Evolutionary conservation across 208 protist genomes (phyloP), one percentile per base, ranked within the genome.

Genomic region (Naegleria gruberi): DNA sequence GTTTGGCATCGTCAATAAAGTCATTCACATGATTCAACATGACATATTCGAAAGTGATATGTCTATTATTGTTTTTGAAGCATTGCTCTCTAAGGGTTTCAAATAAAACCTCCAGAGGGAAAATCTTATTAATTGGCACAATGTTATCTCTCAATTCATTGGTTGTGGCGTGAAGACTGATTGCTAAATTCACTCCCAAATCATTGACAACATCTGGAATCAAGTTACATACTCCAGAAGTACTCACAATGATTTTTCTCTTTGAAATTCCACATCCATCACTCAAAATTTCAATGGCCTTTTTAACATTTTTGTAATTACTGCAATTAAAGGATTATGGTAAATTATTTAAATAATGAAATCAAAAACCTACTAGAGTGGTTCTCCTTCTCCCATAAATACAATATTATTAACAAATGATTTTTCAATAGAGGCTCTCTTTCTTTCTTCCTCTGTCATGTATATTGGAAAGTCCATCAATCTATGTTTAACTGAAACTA

Each of bases 21-120:
- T 88, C 84, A 88, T 88, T 88, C n/a, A 88, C 84, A 73, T 65
- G 4, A 42, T 65, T 12, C 45, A 88, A 65, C 84, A 88, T 88
- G 7, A 88, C 84, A 65, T 88, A 88, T 30, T 88, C 84, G 41
- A 88, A 88, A 40, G 84, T 88, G 65, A 88, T 65, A 4, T 65
- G 5, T 7, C 43, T 8, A 82, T 12, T 77, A 77, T 77, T 82
- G 8, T 77, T 37, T 77, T 77, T 77, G 30, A 77, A 77, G 34
- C 65, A 34, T 26, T 46, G 41, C n/a, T 34, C 43, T 19, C n/a
- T n/a, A 3, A 55, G 10, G 4, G 23, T 65, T 1, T 88, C 45
- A 0, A 88, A 43, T 0, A 88, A 23, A n/a, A 88, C n/a, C 12
- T 88, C 84, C 4, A 88, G 10, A 23, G 84, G 84, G 26, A 88